Base-by-base conservation (phyloP, 768 basidiomycete genomes). In the Lentinula edodes region DNA sequence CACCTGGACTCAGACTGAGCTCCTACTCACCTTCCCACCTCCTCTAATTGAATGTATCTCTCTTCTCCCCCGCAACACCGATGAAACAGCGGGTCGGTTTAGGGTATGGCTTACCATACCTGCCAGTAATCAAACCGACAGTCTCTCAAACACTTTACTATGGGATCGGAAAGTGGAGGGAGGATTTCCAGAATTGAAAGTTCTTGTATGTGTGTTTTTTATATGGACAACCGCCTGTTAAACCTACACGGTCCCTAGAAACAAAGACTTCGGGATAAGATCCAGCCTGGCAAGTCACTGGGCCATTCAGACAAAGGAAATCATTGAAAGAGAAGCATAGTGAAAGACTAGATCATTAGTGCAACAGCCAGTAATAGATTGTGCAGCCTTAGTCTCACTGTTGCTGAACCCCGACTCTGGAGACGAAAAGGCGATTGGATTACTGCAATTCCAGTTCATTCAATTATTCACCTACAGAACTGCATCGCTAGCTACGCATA, bases 81-180 rank as follows among this genome's bases (percentile, higher is more conserved):
- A 91, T 16, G 94, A 95, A 61, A 90, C 94, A 15, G 89, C 87
- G 23, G 95, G 95, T 45, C 81, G 94, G 48, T 98, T 98, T 73
- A 85, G 95, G 18, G 86, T 97, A 23, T 98, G 95, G 95, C 73
- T 97, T 39, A 81, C 77, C 20, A 66, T 73, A 4, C 66, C 71
- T 28, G 28, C 28, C 43, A 65, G 38, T 45, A 10, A 68, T 16
- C 34, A 50, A 7, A 63, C 56, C 36, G 46, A 32, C 6, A 43
- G 18, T 42, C 18, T 2, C 28, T 23, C 55, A 23, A 32, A 32
- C 23, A 18, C 41, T 16, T 41, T 36, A 62, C 69, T 93, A 15
- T 97, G 95, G 94, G 95, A 97, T 72, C 78, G 95, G 63, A 98
- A 98, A 69, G 75, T 85, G 23, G 91, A 95, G 71, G 92, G 91